Percentiles rank a stretch among this genome's conserved stretches.
Conservation (phyloP, 2,329 filamentous ascomycete species). For the Beauveria bassiana region DNA sequence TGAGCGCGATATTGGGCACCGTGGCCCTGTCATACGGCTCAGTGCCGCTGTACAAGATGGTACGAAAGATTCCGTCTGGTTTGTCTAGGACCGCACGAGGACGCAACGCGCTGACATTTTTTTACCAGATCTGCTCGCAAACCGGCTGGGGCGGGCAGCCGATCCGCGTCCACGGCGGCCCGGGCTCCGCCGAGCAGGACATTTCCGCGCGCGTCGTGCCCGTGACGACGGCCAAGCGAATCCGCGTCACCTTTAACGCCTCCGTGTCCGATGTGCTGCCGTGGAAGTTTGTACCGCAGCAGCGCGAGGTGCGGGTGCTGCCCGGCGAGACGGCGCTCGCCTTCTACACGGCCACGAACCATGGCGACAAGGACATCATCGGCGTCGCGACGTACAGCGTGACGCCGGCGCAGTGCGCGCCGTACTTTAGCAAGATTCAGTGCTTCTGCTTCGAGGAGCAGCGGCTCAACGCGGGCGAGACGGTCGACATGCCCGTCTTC, state of each 20-base stretch:
- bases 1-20: conserved; percentile 72
- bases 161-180: conserved; percentile 63
- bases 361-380: conserved; percentile 85
- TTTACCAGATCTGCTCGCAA: conserved; percentile 64
- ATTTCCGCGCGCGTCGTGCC: conserved; percentile 71
- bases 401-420: conserved; percentile 88
- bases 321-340: conserved; percentile 95
- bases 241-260: conserved; percentile 93
- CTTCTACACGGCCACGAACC: conserved; percentile 96
- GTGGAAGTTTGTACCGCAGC: conserved; percentile 96
- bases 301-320: conserved; percentile 89
- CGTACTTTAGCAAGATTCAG: conserved; percentile 99
- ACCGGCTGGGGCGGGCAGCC: conserved; percentile 92
- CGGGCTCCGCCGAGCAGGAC: conserved; percentile 46
- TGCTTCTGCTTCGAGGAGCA: conserved; percentile 99
- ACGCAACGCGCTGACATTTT: background rate
- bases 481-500: conserved; percentile 98
- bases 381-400: conserved; percentile 97
- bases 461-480: conserved; percentile 87
- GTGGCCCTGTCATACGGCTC: conserved; percentile 76
- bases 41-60: conserved; percentile 84
- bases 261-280: conserved; percentile 91
- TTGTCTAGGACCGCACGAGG: background rate
- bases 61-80: conserved; percentile 25
- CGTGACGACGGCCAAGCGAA: conserved; percentile 70